Evolutionary conservation across 164 flowering plant genomes (phyloP), one percentile per base, ranked within the genome.

Genomic region (Malania oleifera): DNA sequence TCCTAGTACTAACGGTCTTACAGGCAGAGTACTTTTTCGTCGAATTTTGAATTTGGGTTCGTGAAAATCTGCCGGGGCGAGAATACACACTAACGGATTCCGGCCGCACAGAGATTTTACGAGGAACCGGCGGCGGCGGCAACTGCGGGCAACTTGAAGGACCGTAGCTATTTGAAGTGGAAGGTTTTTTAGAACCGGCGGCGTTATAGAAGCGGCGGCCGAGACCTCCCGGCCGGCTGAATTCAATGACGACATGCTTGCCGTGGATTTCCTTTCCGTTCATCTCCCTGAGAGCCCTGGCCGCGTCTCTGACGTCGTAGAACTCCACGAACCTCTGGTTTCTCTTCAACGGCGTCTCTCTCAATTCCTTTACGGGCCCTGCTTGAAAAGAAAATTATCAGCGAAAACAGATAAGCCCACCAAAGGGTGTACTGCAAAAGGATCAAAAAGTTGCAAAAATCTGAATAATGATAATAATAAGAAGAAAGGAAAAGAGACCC

Each of bases 281-380:
- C 91, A 92, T 80, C 46, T 77, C 83, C 0, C 52, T 28, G 0
- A 83, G 62, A 28, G 98, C 96, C 57, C 62, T 73, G 0, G 85
- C 84, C 2, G 96, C 96, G 57, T 87, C 82, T 59, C 98, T 59
- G 0, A 81, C 64, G 45, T 93, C 97, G 56, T 62, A 89, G 49
- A 80, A 93, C 77, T 93, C 97, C 29, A 93, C 77, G 50, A 87
- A 93, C 31, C 77, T 72, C 52, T 89, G 96, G 26, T 75, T 72
- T 56, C 65, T 69, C 63, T 87, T 93, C 59, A 43, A 59, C 26
- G 97, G 97, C 8, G 96, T 84, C 69, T 83, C 95, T 59, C 97
- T 79, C 53, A 87, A 17, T 65, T 92, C 98, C 77, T 79, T 89
- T 52, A 92, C 81, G 0, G 68, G 60, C 17, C 98, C 98, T 92